Percentiles rank a stretch among this genome's conserved stretches.
These are phyloP conservation scores for Schoenoplectus triqueter DNA, from an alignment of 202 grass and related monocot species.

Conservation along the genomic window DNA sequence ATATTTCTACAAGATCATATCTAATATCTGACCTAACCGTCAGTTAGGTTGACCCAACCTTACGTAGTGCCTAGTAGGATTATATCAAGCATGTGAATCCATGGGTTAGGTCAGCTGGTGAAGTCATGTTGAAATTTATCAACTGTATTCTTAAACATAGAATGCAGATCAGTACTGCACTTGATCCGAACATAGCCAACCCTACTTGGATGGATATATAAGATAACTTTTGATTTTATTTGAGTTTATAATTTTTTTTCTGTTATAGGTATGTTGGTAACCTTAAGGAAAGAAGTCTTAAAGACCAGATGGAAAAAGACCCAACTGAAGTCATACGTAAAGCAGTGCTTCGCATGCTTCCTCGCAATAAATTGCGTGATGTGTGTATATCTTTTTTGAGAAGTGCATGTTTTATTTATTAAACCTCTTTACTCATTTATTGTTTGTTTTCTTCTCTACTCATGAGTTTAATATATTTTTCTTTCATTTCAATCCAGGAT, in stretches of 20 bases:
- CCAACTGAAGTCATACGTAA: constrained; percentile 94
- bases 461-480: constrained; percentile 17
- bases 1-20: not conserved
- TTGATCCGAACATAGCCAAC: not conserved
- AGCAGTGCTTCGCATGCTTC: constrained; percentile 90
- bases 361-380: constrained; percentile 89
- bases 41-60: not conserved
- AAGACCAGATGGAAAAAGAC: constrained; percentile 93
- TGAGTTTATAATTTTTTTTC: constrained; percentile 14
- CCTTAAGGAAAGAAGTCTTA: constrained; percentile 87
- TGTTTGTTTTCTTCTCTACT: not conserved
- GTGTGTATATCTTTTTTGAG: constrained; percentile 52
- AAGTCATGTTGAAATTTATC: not conserved
- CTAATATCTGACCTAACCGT: not conserved
- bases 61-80: not conserved
- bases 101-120: not conserved
- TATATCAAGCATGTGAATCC: not conserved
- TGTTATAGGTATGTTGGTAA: constrained; percentile 74
- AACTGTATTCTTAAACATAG: not conserved
- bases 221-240: not conserved
- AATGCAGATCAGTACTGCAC: not conserved
- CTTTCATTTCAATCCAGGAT: constrained; percentile 53
- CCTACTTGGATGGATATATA: not conserved
- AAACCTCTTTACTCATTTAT: not conserved
- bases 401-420: not conserved